Percentiles rank a stretch among this genome's conserved stretches.
Evolutionary conservation across 805 yeast species (phyloP).

Genomic region (Blastobotrys terrestris): DNA sequence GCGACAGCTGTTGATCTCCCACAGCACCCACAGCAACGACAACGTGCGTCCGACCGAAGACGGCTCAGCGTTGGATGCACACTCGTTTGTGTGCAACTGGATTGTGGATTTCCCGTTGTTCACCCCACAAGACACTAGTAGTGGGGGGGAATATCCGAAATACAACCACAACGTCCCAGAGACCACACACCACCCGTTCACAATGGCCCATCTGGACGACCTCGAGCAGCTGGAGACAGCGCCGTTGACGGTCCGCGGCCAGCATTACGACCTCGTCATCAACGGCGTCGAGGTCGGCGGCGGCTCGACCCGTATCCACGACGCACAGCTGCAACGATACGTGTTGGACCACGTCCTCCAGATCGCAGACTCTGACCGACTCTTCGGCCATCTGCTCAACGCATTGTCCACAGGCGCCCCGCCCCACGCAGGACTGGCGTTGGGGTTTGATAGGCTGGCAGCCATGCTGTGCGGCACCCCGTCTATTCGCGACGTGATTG

Average conservation of each 20-base stretch:
- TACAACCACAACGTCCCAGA: constrained; percentile 46
- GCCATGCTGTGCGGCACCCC: constrained; percentile 78
- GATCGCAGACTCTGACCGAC: constrained; percentile 47
- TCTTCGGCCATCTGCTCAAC: constrained; percentile 79
- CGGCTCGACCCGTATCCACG: constrained; percentile 93
- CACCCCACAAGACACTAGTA: constrained; percentile 54
- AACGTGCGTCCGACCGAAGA: constrained; percentile 39
- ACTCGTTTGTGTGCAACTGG: constrained; percentile 47
- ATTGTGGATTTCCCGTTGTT: constrained; percentile 89
- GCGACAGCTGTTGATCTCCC: constrained; percentile 64
- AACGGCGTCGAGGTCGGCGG: constrained; percentile 98
- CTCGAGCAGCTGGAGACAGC: constrained; percentile 46
- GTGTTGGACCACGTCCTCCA: constrained; percentile 60
- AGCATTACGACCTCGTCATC: constrained; percentile 88
- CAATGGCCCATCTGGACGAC: constrained; percentile 77
- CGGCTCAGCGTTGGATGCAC: constrained; percentile 6
- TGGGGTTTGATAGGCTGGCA: constrained; percentile 89
- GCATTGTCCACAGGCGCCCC: constrained; percentile 93
- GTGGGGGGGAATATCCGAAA: constrained; percentile 45
- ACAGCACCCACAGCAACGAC: constrained; percentile 40
- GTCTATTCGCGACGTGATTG: constrained; percentile 87
- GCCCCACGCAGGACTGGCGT: constrained; percentile 96
- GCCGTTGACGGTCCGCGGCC: constrained; percentile 71
- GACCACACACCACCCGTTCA: constrained; percentile 96
- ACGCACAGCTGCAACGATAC: constrained; percentile 66